These are phyloP conservation scores for Akanthomyces lecanii DNA, from an alignment of 2,329 filamentous ascomycete species.

Conservation along the genomic window DNA sequence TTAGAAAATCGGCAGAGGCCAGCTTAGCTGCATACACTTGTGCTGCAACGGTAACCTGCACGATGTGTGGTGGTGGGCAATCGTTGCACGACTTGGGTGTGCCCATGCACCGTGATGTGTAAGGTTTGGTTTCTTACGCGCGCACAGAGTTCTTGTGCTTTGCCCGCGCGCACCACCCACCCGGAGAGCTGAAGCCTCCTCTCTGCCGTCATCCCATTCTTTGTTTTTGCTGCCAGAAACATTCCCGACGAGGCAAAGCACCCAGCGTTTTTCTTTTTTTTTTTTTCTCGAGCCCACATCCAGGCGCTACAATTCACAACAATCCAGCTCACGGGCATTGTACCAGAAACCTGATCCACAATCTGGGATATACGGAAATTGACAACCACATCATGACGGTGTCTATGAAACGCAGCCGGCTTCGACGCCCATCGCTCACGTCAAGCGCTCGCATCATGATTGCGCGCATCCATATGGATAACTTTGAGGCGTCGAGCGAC, in stretches of 20 bases:
- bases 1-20: too few species aligned
- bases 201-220: neutral
- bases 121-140: neutral
- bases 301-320: too few species aligned
- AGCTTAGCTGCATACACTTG: neutral
- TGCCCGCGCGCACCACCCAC: neutral
- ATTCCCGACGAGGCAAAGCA: neutral
- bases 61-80: neutral
- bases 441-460: neutral
- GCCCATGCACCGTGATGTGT: slow-evolving; percentile 3
- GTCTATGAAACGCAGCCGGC: neutral
- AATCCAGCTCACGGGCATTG: too few species aligned
- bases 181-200: neutral
- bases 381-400: neutral
- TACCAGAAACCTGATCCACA: neutral
- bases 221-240: neutral
- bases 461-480: neutral
- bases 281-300: neutral
- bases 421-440: neutral
- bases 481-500: neutral
- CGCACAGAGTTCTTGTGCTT: neutral
- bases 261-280: neutral
- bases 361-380: too few species aligned
- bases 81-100: neutral
- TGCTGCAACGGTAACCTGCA: neutral